Percentiles rank a stretch among this genome's conserved stretches.
Conservation (phyloP, 2,329 filamentous ascomycete species). For the Colletotrichum tropicale region DNA sequence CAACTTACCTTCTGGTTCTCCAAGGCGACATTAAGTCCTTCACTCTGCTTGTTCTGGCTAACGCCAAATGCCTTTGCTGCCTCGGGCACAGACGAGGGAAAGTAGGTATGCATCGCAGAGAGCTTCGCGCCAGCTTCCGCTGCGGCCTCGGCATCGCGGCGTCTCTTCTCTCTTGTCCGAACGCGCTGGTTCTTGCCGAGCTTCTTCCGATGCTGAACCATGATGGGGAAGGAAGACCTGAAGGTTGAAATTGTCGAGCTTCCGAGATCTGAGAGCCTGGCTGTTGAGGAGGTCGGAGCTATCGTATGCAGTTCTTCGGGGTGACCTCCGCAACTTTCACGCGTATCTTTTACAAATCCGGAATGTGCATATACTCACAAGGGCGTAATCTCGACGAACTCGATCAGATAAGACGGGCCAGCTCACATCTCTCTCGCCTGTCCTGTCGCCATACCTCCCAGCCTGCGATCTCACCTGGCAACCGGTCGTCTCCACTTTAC, state of each 20-base stretch:
- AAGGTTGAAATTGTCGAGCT: no score
- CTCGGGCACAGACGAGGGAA: neutral
- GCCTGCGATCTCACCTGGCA: neutral
- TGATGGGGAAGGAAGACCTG: neutral
- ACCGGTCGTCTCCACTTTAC: neutral
- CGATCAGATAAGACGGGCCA: no score
- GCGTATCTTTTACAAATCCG: no score
- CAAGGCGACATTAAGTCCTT: neutral
- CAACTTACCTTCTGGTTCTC: accelerated
- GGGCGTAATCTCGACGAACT: no score
- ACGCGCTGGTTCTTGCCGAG: accelerated
- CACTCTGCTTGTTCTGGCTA: neutral
- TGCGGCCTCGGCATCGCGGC: neutral
- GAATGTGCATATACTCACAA: no score
- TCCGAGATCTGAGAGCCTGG: no score
- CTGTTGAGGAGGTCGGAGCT: no score
- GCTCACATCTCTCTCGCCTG: no score
- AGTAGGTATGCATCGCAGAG: neutral
- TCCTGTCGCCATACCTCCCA: neutral
- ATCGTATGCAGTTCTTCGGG: no score
- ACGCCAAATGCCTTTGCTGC: neutral
- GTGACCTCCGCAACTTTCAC: no score
- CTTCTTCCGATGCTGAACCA: neutral
- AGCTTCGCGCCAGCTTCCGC: neutral
- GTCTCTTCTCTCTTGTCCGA: accelerated